These are phyloP conservation scores for Graphiopsis chlorocephala DNA, from an alignment of 2,329 filamentous ascomycete species.

Conservation along the genomic window DNA sequence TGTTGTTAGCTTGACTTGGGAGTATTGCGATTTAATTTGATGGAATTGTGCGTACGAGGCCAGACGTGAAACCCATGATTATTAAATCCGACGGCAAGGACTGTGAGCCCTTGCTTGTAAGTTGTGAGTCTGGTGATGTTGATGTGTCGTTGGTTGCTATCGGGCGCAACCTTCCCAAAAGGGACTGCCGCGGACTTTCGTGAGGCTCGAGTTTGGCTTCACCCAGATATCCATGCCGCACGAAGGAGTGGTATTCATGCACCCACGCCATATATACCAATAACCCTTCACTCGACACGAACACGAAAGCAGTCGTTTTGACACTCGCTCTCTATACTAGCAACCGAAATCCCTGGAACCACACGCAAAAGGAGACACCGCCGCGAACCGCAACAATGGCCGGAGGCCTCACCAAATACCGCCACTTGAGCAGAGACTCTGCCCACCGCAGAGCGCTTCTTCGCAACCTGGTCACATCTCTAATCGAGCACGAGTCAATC, in stretches of 20 bases:
- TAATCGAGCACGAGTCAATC: slow-evolving; percentile 90
- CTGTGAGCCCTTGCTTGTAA: neutral
- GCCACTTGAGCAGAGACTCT: slow-evolving; percentile 81
- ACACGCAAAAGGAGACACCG: neutral
- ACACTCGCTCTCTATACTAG: neutral
- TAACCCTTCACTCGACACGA: neutral
- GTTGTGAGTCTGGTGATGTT: neutral
- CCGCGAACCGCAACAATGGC: slow-evolving; percentile 61
- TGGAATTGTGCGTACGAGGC: slow-evolving; percentile 42
- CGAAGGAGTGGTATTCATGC: neutral
- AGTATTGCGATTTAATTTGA: neutral
- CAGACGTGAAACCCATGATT: slow-evolving; percentile 51
- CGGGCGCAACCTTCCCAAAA: slow-evolving; percentile 4
- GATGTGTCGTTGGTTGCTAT: slow-evolving; percentile 6
- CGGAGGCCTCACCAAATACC: slow-evolving; percentile 81
- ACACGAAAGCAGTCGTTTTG: neutral
- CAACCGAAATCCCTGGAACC: neutral
- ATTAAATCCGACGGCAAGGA: slow-evolving; percentile 3
- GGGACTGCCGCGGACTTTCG: slow-evolving; percentile 9
- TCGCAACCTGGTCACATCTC: slow-evolving; percentile 91
- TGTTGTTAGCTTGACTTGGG: slow-evolving; percentile 11
- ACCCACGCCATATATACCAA: neutral
- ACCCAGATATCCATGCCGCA: neutral
- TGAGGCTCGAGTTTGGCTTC: slow-evolving; percentile 5
- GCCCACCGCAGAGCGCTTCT: slow-evolving; percentile 88